These are phyloP conservation scores for Phytophthora europaea DNA, from an alignment of 352 stramenopile species.

Conservation along the genomic window DNA sequence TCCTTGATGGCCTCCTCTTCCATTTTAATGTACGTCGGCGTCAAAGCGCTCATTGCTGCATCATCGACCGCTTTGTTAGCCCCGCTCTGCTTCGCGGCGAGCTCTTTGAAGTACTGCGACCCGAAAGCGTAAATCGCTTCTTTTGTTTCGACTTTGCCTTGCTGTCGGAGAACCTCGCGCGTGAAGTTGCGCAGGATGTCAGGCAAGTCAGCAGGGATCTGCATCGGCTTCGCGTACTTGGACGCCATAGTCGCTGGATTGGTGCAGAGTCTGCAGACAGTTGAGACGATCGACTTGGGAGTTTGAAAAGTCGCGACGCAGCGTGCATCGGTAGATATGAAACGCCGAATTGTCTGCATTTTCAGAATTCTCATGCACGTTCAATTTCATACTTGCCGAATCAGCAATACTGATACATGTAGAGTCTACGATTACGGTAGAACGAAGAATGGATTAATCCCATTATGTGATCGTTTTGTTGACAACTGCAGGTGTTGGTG, in stretches of 20 bases:
- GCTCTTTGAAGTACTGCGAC: slow-evolving; percentile 75
- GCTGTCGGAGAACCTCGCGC: slow-evolving; percentile 84
- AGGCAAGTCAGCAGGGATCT: slow-evolving; percentile 78
- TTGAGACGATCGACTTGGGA: background rate
- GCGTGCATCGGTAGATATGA: slow-evolving; percentile 12
- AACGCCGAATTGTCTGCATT: slow-evolving; percentile 7
- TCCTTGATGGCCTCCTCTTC: slow-evolving; percentile 70
- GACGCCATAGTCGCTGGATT: slow-evolving; percentile 66
- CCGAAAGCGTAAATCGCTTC: slow-evolving; percentile 86
- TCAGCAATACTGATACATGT: background rate
- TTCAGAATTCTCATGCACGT: background rate
- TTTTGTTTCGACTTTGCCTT: slow-evolving; percentile 83
- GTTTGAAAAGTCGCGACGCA: slow-evolving; percentile 28
- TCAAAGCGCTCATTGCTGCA: slow-evolving; percentile 26
- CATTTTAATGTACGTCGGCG: slow-evolving; percentile 69
- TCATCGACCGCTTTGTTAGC: slow-evolving; percentile 18
- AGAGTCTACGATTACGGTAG: background rate
- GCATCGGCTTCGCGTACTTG: slow-evolving; percentile 87
- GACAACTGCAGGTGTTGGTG: background rate
- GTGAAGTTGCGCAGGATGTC: slow-evolving; percentile 81
- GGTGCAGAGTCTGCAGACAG: background rate
- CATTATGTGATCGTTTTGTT: slow-evolving; percentile 11
- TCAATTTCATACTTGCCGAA: background rate
- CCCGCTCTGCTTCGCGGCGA: slow-evolving; percentile 49
- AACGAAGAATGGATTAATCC: slow-evolving; percentile 6